Conservation (phyloP, 2,329 filamentous ascomycete genomes). For the Metarhizium humberi region DNA sequence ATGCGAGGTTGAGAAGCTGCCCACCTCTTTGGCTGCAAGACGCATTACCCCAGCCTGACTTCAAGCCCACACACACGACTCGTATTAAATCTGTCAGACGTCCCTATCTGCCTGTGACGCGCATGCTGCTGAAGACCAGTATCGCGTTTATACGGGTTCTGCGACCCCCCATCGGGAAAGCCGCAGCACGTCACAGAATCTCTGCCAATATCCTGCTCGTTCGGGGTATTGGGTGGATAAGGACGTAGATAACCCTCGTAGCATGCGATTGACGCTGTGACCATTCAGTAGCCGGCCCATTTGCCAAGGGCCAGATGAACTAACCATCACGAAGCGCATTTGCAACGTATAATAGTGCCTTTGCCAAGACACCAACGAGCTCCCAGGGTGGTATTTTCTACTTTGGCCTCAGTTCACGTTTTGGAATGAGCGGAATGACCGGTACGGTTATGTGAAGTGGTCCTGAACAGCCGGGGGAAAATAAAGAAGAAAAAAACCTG, state of each 20-base stretch:
- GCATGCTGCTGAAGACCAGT: not conserved
- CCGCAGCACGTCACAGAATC: not conserved
- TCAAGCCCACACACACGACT: not conserved
- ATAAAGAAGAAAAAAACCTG: no score
- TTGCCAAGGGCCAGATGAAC: not conserved
- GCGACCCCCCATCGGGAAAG: not conserved
- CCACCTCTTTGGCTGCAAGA: not conserved
- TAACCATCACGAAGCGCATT: no score
- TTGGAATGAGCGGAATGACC: no score
- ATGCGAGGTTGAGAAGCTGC: not conserved
- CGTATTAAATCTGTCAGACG: not conserved
- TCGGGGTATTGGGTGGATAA: not conserved
- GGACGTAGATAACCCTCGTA: not conserved
- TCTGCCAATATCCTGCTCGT: not conserved
- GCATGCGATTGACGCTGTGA: not conserved
- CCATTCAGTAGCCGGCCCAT: not conserved
- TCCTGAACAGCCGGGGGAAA: no score
- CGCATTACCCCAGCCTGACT: not conserved
- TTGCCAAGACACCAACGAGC: not conserved
- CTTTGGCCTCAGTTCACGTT: no score
- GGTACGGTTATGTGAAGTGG: not conserved
- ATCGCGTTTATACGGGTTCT: not conserved
- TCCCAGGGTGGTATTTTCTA: not conserved
- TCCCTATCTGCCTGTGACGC: no score
- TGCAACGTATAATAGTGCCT: not conserved